phyloP scores from a whole-genome alignment of 257 asterid genomes.

The Gentiana macrophylla region DNA sequence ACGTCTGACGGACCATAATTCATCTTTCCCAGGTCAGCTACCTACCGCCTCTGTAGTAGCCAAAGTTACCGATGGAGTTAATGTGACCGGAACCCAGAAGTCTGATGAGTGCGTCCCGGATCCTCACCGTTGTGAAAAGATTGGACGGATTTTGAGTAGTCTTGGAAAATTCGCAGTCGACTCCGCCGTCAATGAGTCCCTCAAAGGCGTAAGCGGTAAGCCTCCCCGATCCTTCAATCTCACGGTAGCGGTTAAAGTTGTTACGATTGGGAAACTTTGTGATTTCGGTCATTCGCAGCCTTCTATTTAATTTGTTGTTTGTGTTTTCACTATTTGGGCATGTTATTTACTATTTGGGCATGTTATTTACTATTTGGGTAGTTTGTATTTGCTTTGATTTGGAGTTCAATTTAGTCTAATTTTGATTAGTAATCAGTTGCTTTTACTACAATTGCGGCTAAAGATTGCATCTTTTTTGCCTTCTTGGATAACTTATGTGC shows the following conservation, averaged over 20 bases:
- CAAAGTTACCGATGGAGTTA: constrained; percentile 8
- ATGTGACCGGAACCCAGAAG: constrained; percentile 1
- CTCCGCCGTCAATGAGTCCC: constrained; percentile 43
- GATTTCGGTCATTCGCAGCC: neutral
- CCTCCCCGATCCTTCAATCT: neutral
- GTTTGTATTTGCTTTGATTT: too few relatives aligned
- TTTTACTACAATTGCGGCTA: too few relatives aligned
- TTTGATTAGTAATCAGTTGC: too few relatives aligned
- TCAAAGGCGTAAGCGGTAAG: constrained; percentile 30
- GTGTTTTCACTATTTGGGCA: too few relatives aligned
- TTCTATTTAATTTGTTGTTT: neutral
- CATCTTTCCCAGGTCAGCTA: neutral
- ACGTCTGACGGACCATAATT: neutral
- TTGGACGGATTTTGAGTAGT: constrained; percentile 19
- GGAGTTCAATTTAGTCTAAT: too few relatives aligned
- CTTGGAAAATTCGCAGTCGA: constrained; percentile 46
- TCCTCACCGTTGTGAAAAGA: constrained; percentile 33
- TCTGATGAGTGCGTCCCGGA: constrained; percentile 21
- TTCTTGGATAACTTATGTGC: too few relatives aligned
- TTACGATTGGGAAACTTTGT: neutral
- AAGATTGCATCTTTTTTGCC: too few relatives aligned
- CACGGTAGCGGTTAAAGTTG: neutral
- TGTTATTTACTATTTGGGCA: too few relatives aligned
- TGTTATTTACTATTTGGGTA: too few relatives aligned
- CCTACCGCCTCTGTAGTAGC: constrained; percentile 2